Base-by-base conservation (phyloP, 2,329 filamentous ascomycete species). In the Ophiocordyceps polyrhachis-furcata region DNA sequence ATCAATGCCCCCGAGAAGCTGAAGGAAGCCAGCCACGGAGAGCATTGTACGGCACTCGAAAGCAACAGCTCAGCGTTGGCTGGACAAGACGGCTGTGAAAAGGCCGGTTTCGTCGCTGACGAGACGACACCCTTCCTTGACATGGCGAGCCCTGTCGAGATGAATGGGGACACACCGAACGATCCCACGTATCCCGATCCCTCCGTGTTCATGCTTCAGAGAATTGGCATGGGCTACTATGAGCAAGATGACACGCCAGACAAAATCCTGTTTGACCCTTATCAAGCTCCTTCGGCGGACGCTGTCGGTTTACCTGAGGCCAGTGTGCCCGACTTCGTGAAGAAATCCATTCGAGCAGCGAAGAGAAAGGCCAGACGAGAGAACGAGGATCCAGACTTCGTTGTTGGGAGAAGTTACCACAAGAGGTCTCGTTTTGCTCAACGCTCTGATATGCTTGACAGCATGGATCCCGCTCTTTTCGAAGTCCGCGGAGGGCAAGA, bases 181-280 rank as follows among this genome's bases (percentile, higher is more conserved):
- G n/a, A 4, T n/a, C 31, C n/a, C 31, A 14, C 59, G 2, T 72
- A 72, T 49, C 70, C 71, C 0, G 71, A 75, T 46, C 68, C 69
- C 7, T 61, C 67, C n/a, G 52, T 62, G 32, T 55, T 67, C 35
- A 61, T 58, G 38, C 62, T 61, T n/a, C 68, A 70, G 43, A 63
- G 70, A 29, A 70, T 76, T 49, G 74, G 74, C 15, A 70, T 74
- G 63, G 73, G 72, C 11, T 77, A 76, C 55, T 78, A 76, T 53
- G 68, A 76, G 46, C 72, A 74, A 51, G 71, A 74, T 47, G 70
- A 74, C 50, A 67, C 65, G 20, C 65, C 69, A 2, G 71, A 76
- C 54, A 72, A 64, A 52, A 77, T 77, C 54, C 55, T 77, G 3
- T 78, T 77, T 47, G 71, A 78, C 49, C 68, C 69, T 9, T 77